These are phyloP conservation scores for Irpex sp. DNA, from an alignment of 1,284 basidiomycete species.

Conservation along the genomic window DNA sequence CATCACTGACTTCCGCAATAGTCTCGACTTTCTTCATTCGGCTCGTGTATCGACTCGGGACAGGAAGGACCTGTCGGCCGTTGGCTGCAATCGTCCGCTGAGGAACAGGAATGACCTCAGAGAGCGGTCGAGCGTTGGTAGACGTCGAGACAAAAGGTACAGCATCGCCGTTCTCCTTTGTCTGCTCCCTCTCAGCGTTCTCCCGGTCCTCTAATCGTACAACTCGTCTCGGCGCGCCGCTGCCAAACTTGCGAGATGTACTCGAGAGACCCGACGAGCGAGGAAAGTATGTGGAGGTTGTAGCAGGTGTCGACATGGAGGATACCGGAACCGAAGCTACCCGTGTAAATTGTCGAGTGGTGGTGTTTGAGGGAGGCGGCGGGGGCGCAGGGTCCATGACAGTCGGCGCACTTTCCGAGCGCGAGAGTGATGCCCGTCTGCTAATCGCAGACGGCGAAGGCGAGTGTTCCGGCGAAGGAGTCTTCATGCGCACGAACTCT, in stretches of 20 bases:
- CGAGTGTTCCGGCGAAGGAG: not conserved
- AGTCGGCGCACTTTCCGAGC: conserved; percentile 58
- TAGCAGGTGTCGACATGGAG: conserved; percentile 28
- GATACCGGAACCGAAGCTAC: conserved; percentile 50
- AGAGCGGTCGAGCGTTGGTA: conserved; percentile 16
- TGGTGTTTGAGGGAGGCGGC: conserved; percentile 18
- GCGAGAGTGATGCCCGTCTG: conserved; percentile 41
- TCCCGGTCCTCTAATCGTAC: conserved; percentile 40
- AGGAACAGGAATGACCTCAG: conserved; percentile 22
- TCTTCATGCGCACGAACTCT: not conserved
- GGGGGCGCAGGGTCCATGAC: conserved; percentile 14
- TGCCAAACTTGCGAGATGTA: conserved; percentile 30
- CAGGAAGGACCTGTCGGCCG: conserved; percentile 33
- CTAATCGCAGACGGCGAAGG: not conserved
- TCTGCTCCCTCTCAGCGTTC: conserved; percentile 22
- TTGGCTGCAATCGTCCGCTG: conserved; percentile 18
- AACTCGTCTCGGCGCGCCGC: conserved; percentile 33
- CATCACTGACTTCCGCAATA: conserved; percentile 16
- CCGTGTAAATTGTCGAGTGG: conserved; percentile 53
- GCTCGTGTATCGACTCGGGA: conserved; percentile 33
- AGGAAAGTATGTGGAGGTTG: conserved; percentile 18
- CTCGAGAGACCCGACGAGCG: conserved; percentile 30
- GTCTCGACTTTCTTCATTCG: conserved; percentile 29
- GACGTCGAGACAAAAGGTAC: conserved; percentile 12
- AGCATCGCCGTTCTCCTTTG: conserved; percentile 30